Evolutionary conservation across 2,329 filamentous ascomycete species (phyloP), one percentile per base, ranked within the genome.

Genomic region (Phialemonium atrogriseum): DNA sequence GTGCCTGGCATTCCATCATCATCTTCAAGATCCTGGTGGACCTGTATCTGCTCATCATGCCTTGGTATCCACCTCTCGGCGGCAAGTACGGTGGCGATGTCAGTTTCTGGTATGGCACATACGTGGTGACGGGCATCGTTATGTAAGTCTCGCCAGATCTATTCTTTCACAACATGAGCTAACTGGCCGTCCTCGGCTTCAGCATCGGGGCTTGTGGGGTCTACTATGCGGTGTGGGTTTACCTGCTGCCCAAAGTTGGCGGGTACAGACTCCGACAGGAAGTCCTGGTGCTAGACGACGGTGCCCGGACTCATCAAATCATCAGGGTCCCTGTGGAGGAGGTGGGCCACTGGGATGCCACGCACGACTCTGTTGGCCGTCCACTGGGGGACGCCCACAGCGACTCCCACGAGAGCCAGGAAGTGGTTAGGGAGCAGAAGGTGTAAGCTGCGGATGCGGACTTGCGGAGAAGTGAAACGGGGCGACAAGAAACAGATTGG

Each of bases 91-190:
- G 68, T 0, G 80, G 78, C 0, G 72, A 79, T 34, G 79, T 84
- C 2, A 79, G 70, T 32, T 85, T 86, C 52, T 85, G 75, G 73
- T 86, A 84, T 41, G 79, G 66, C 2, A 84, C 78, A 0, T 84
- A 84, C 43, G 68, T 70, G 13, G 70, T 76, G 1, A 68, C 74
- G 1, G 78, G 80, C 0, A 66, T 84, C 35, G 76, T 52, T 14
- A 67, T 82, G 71, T 77, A 59, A 62, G 72, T 70, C n/a, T n/a
- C n/a, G n/a, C n/a, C n/a, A n/a, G n/a, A n/a, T n/a, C n/a, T n/a
- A n/a, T n/a, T n/a, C n/a, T n/a, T n/a, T n/a, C n/a, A n/a, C n/a
- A n/a, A n/a, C n/a, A n/a, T n/a, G n/a, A n/a, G n/a, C n/a, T n/a
- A n/a, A n/a, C n/a, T n/a, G n/a, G n/a, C n/a, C n/a, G n/a, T n/a